A percentile compares a stretch with the other conserved stretches of the same genome.
Conservation (phyloP, 139 green algal species). For the Asterochloris erici region DNA sequence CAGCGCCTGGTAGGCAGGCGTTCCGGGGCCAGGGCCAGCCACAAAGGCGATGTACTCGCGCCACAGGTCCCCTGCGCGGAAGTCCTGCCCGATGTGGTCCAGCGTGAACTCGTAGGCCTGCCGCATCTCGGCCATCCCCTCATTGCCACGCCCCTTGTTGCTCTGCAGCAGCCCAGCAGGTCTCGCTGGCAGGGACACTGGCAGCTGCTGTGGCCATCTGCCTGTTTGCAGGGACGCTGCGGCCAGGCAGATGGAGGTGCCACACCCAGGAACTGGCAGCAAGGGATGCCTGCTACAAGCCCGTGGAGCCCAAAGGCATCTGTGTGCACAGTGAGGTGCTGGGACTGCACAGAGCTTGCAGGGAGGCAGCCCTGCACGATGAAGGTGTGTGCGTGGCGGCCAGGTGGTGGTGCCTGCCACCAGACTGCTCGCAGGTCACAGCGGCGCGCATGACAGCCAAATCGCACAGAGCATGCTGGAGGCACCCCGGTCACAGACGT, state of each 20-base stretch:
- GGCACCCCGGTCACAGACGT: too few relatives aligned
- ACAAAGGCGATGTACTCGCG: conserved; percentile 82
- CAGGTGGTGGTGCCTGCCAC: too few relatives aligned
- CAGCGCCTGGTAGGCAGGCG: conserved; percentile 56
- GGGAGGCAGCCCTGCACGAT: too few relatives aligned
- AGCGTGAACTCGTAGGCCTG: conserved; percentile 84
- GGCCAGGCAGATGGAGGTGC: background rate
- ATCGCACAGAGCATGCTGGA: too few relatives aligned
- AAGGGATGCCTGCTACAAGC: too few relatives aligned
- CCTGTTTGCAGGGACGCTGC: background rate
- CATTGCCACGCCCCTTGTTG: conserved; percentile 47
- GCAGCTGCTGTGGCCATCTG: background rate
- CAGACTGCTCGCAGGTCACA: too few relatives aligned
- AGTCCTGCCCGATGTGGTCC: conserved; percentile 75
- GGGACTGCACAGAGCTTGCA: too few relatives aligned
- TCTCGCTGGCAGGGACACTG: background rate
- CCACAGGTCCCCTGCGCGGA: conserved; percentile 69
- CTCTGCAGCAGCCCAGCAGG: conserved; percentile 20
- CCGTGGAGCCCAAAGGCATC: too few relatives aligned
- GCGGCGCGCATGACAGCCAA: too few relatives aligned
- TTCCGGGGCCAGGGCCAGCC: conserved; percentile 50
- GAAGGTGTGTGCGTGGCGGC: too few relatives aligned
- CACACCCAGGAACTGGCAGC: too few relatives aligned
- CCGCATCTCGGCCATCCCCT: conserved; percentile 62
- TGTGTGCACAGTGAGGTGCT: too few relatives aligned